A percentile compares a stretch with the other conserved stretches of the same genome.
These are phyloP conservation scores for Epichloe baconii DNA, from an alignment of 2,329 filamentous ascomycete species.

Conservation along the genomic window DNA sequence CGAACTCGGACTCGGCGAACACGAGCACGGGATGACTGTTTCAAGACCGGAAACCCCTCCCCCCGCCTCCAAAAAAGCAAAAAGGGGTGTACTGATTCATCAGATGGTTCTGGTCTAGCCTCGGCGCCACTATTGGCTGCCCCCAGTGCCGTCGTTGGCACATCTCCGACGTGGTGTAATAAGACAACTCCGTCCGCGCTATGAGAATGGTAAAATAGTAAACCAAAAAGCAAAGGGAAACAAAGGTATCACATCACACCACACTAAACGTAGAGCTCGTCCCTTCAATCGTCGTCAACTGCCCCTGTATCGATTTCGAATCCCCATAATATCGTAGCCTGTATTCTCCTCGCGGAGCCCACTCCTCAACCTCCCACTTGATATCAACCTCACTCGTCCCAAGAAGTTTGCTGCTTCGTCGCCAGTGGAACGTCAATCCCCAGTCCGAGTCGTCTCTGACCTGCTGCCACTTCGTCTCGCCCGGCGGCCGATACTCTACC, in stretches of 20 bases:
- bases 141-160: no score
- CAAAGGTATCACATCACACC: constrained; percentile 2
- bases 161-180: no score
- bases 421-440: constrained; percentile 71
- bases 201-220: not conserved
- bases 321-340: constrained; percentile 73
- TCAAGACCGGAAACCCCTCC: no score
- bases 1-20: no score
- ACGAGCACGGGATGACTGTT: no score
- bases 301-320: constrained; percentile 47
- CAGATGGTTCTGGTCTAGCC: not conserved
- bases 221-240: no score
- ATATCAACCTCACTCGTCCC: constrained; percentile 66
- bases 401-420: constrained; percentile 52
- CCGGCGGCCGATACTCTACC: constrained; percentile 40
- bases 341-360: constrained; percentile 50
- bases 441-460: constrained; percentile 72
- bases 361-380: constrained; percentile 63
- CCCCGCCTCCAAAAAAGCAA: no score
- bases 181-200: not conserved
- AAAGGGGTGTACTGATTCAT: no score
- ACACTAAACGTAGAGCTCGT: constrained; percentile 39
- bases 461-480: constrained; percentile 40
- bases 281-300: constrained; percentile 57
- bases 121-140: not conserved